Conservation (phyloP, 2,329 filamentous ascomycete genomes). For the Calonectria naviculata region DNA sequence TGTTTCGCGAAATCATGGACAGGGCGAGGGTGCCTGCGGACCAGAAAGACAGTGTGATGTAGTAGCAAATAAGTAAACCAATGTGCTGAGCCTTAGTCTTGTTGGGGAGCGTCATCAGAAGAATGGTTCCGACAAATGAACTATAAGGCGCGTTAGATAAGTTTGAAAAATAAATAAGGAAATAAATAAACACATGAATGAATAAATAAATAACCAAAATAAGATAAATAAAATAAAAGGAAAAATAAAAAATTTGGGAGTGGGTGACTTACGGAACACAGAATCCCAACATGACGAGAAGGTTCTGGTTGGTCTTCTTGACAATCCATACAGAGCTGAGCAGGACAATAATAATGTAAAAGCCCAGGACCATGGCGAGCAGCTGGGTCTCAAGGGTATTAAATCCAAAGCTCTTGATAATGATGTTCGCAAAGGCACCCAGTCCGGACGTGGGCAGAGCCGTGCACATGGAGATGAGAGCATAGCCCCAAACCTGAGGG, state of each 20-base stretch:
- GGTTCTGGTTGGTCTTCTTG: constrained; percentile 76
- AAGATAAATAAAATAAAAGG: no score
- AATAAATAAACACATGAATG: no score
- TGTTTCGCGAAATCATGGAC: constrained; percentile 75
- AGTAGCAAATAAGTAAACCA: constrained; percentile 79
- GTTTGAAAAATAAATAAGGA: background rate
- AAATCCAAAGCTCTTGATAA: constrained; percentile 78
- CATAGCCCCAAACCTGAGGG: constrained; percentile 74
- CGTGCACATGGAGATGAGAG: constrained; percentile 75
- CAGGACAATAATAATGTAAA: constrained; percentile 78
- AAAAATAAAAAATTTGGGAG: accelerated
- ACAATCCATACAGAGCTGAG: constrained; percentile 75
- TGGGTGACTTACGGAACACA: constrained; percentile 66
- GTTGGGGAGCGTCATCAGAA: constrained; percentile 76
- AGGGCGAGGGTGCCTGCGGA: constrained; percentile 75
- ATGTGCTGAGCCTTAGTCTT: constrained; percentile 67
- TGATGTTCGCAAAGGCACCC: constrained; percentile 79
- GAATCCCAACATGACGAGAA: constrained; percentile 73
- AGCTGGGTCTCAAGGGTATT: constrained; percentile 75
- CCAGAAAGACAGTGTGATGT: constrained; percentile 83
- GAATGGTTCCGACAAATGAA: constrained; percentile 77
- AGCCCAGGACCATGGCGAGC: constrained; percentile 79
- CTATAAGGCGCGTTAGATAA: constrained; percentile 46
- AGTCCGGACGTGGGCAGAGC: constrained; percentile 80
- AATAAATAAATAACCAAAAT: no score